Conservation (phyloP, 306 rosid genomes). For the Corylus avellana region DNA sequence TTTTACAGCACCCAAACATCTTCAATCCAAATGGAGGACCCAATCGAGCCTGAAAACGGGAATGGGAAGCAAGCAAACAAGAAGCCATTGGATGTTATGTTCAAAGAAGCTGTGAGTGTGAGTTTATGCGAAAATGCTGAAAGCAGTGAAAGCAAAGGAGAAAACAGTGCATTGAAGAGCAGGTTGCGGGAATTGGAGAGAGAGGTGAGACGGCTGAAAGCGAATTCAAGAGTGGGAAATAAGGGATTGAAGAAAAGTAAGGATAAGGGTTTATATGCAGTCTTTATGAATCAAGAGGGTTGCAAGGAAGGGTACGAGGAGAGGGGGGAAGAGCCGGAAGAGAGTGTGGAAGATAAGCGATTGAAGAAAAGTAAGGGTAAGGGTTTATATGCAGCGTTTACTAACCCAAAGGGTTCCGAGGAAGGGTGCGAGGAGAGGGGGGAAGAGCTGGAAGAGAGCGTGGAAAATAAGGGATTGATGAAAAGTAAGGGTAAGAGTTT, state of each 20-base stretch:
- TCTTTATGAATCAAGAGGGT: too few species aligned
- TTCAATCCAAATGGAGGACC: conserved; percentile 19
- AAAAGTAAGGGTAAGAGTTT: conserved; percentile 30
- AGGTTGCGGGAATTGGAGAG: conserved; percentile 32
- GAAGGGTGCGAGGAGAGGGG: too few species aligned
- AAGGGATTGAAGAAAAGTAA: too few species aligned
- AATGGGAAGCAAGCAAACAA: neutral
- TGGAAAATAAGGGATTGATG: conserved; percentile 11
- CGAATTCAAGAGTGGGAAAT: conserved; percentile 3
- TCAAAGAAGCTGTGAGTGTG: conserved; percentile 42
- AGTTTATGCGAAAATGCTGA: conserved; percentile 24
- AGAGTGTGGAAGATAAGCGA: too few species aligned
- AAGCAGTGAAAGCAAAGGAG: conserved; percentile 7
- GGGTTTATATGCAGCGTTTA: too few species aligned
- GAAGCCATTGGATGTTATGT: conserved; percentile 45
- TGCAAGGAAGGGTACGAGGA: too few species aligned
- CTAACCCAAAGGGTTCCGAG: too few species aligned
- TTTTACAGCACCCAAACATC: conserved; percentile 25
- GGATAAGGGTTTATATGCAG: too few species aligned
- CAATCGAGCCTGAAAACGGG: conserved; percentile 18
- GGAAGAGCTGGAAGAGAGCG: neutral
- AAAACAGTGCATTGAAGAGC: conserved; percentile 30
- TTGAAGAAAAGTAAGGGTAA: too few species aligned
- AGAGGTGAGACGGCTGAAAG: conserved; percentile 31
- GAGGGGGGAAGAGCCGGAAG: too few species aligned